A percentile compares a stretch with the other conserved stretches of the same genome.
Evolutionary conservation across 495 filamentous ascomycete genomes (phyloP).

Genomic region (Penicillium pulvis): DNA sequence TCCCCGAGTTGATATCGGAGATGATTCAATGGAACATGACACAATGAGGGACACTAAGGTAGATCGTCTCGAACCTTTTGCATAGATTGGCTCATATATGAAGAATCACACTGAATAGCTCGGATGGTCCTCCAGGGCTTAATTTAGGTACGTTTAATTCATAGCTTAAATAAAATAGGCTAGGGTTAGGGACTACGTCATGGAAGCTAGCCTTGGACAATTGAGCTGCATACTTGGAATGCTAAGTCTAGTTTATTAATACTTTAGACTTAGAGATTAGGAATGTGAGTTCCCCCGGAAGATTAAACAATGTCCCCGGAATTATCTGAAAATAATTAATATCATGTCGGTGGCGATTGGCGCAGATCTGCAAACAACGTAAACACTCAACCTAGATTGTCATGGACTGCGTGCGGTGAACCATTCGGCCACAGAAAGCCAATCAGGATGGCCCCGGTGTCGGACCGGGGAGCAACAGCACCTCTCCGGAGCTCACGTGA

Average conservation of each 20-base stretch:
- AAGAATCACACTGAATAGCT: not conserved
- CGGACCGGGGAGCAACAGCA: conserved; percentile 39
- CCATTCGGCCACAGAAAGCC: not conserved
- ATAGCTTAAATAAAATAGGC: not conserved
- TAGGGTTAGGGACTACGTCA: not conserved
- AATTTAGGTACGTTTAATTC: not conserved
- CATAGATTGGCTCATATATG: too few relatives aligned
- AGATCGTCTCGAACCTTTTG: too few relatives aligned
- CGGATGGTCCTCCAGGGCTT: not conserved
- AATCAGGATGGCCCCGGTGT: conserved; percentile 25
- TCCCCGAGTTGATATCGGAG: not conserved
- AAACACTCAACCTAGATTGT: not conserved
- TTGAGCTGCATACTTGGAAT: too few relatives aligned
- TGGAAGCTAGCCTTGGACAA: too few relatives aligned
- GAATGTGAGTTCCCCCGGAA: too few relatives aligned
- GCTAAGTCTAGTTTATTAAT: too few relatives aligned
- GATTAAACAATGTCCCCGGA: not conserved
- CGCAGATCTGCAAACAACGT: conserved; percentile 2
- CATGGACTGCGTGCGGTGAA: conserved; percentile 1
- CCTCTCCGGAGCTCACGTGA: conserved; percentile 42
- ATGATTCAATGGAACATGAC: not conserved
- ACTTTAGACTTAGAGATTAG: too few relatives aligned
- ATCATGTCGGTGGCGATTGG: conserved; percentile 3
- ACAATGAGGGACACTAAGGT: too few relatives aligned
- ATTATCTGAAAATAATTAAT: not conserved